Evolutionary conservation across 768 basidiomycete species (phyloP).

Genomic region (Chalciporus piperatus): DNA sequence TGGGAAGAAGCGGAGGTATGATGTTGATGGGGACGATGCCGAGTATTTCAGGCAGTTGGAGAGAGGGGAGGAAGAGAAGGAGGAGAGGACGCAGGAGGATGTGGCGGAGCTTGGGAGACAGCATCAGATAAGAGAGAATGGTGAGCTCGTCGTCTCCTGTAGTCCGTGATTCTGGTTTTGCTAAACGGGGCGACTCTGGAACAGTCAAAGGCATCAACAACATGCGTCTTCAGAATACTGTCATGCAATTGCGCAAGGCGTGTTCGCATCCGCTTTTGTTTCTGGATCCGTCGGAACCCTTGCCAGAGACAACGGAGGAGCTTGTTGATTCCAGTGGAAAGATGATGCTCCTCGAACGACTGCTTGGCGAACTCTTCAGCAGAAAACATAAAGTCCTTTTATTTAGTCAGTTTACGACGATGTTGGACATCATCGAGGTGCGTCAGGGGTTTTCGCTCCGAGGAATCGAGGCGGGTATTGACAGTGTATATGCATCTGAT

Average conservation of each 20-base stretch:
- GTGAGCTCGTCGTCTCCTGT: constrained; percentile 41
- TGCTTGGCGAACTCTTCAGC: constrained; percentile 79
- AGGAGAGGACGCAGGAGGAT: constrained; percentile 41
- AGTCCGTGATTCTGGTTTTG: background rate
- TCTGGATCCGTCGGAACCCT: constrained; percentile 36
- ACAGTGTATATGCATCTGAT: background rate
- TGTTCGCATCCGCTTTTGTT: constrained; percentile 93
- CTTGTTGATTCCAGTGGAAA: constrained; percentile 88
- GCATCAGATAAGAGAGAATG: constrained; percentile 54
- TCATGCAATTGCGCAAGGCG: constrained; percentile 97
- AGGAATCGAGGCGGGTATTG: background rate
- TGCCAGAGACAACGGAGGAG: constrained; percentile 67
- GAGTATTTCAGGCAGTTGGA: constrained; percentile 67
- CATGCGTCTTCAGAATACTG: constrained; percentile 88
- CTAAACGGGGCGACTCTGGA: background rate
- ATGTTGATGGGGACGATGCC: constrained; percentile 55
- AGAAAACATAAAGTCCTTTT: constrained; percentile 82
- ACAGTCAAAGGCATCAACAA: constrained; percentile 85
- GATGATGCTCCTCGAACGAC: constrained; percentile 92
- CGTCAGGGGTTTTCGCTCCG: constrained; percentile 7
- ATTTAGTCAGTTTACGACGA: constrained; percentile 92
- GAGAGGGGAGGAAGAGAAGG: constrained; percentile 39
- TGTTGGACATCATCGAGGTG: constrained; percentile 95
- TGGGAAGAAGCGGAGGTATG: constrained; percentile 45
- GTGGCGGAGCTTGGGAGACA: constrained; percentile 54